Base-by-base conservation (phyloP, 169 alveolate genomes). In the Sarcocystis neurona region DNA sequence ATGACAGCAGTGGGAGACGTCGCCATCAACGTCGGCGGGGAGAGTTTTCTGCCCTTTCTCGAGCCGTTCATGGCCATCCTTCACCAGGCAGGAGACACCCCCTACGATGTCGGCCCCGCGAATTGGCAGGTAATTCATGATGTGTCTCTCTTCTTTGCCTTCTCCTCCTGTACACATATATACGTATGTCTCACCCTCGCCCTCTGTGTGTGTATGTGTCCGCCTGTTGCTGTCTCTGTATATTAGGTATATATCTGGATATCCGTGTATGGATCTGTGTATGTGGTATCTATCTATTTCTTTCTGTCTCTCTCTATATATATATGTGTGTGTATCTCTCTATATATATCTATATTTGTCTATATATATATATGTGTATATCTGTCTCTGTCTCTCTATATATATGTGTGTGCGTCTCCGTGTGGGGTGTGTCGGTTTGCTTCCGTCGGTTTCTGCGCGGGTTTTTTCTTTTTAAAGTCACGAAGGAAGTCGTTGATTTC, bases 1-100 rank as follows among this genome's bases (percentile, higher is more conserved):
- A 93, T 97, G 82, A 90, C 95, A 30, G 97, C 97, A 20, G 93
- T 97, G 37, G 98, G 98, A 8, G 98, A 97, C 84, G 95, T 96
- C 30, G 97, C 98, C 39, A 91, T 97, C 95, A 97, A 97, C 47
- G 88, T 96, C 32, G 96, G 96, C 44, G 95, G 94, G n/a, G 93
- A 68, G 78, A 47, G 79, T 41, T 96, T 96, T 82, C 84, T 94
- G 56, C 93, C 91, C 15, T 95, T 91, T 92, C 91, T 95, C 80
- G 94, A 93, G 74, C 93, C 95, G 82, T 89, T 96, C 60, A 93
- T 96, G 91, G 94, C 92, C 79, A 80, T 97, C 50, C 92, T 97
- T 66, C 94, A 93, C 75, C 97, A 96, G 87, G 97, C 98, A 15
- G 96, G 98, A 12, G 86, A 92, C 79, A 96, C 97, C 20, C 89